Conservation (phyloP, 1,284 basidiomycete species). For the Xerocomus minutiporus region DNA sequence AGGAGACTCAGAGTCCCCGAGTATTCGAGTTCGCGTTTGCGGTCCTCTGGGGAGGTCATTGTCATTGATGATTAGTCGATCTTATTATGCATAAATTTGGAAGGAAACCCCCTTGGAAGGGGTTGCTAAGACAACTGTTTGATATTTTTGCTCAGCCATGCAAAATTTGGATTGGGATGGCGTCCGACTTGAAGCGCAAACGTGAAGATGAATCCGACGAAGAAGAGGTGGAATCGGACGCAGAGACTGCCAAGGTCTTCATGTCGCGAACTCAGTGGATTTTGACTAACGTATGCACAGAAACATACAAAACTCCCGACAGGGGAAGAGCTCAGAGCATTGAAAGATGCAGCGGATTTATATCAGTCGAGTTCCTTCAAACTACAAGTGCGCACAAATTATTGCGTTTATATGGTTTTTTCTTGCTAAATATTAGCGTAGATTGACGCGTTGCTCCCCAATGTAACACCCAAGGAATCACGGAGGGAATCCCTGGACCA, state of each 20-base stretch:
- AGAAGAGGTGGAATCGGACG: constrained; percentile 1
- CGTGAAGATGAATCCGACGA: constrained; percentile 14
- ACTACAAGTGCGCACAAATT: constrained; percentile 54
- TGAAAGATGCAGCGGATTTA: constrained; percentile 76
- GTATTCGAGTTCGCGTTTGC: constrained; percentile 9
- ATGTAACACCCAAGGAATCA: constrained; percentile 62
- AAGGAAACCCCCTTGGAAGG: not conserved
- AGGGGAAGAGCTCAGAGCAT: constrained; percentile 69
- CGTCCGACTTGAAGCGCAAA: constrained; percentile 32
- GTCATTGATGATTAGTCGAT: constrained; percentile 38
- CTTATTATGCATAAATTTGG: not conserved
- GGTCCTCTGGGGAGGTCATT: constrained; percentile 36
- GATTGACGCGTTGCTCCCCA: constrained; percentile 79
- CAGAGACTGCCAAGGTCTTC: constrained; percentile 11
- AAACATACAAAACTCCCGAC: constrained; percentile 48
- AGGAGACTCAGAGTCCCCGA: constrained; percentile 16
- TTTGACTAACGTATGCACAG: constrained; percentile 11
- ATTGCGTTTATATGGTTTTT: not conserved
- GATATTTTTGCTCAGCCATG: not conserved
- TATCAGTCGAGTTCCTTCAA: constrained; percentile 84
- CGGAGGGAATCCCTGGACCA: constrained; percentile 54
- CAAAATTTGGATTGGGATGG: constrained; percentile 16
- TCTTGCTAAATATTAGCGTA: constrained; percentile 29
- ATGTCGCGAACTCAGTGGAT: not conserved
- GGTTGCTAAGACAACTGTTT: not conserved